A percentile compares a stretch with the other conserved stretches of the same genome.
These are phyloP conservation scores for Erodium chrysanthum DNA, from an alignment of 441 rosid genomes.

Conservation along the genomic window DNA sequence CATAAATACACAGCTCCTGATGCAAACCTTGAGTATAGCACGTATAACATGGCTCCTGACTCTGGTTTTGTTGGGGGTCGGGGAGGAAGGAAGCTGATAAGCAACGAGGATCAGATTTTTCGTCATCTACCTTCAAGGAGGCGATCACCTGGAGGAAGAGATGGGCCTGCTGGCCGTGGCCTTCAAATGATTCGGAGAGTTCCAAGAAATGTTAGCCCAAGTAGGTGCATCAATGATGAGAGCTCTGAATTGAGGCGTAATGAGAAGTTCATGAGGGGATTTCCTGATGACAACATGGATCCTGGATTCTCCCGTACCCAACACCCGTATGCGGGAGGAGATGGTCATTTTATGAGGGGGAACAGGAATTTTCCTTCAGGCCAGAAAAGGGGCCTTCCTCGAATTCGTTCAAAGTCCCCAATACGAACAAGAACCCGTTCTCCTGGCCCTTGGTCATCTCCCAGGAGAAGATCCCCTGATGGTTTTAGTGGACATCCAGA, in stretches of 20 bases:
- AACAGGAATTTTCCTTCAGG: slow-evolving; percentile 40
- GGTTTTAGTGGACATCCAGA: slow-evolving; percentile 51
- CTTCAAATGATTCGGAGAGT: slow-evolving; percentile 43
- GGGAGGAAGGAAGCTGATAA: slow-evolving; percentile 51
- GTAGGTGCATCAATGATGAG: slow-evolving; percentile 38
- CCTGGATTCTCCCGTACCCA: slow-evolving; percentile 34
- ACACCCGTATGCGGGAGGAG: slow-evolving; percentile 50
- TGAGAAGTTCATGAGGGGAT: slow-evolving; percentile 46
- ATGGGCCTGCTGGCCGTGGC: slow-evolving; percentile 33
- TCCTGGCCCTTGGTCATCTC: slow-evolving; percentile 60
- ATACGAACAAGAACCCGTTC: slow-evolving; percentile 49
- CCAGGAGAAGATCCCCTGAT: slow-evolving; percentile 65
- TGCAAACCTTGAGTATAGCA: slow-evolving; percentile 39
- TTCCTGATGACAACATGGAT: slow-evolving; percentile 37
- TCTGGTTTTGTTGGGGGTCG: slow-evolving; percentile 44
- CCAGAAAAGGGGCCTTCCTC: slow-evolving; percentile 43
- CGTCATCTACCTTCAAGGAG: slow-evolving; percentile 40
- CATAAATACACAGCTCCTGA: slow-evolving; percentile 31
- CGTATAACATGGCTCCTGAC: slow-evolving; percentile 38
- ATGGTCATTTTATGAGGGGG: slow-evolving; percentile 45
- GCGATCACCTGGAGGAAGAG: slow-evolving; percentile 41
- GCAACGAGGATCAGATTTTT: slow-evolving; percentile 34
- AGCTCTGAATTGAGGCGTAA: slow-evolving; percentile 50
- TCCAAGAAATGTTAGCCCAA: slow-evolving; percentile 39
- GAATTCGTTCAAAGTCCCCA: slow-evolving; percentile 66